These are phyloP conservation scores for Botrytis deweyae DNA, from an alignment of 2,329 filamentous ascomycete species.

Conservation along the genomic window DNA sequence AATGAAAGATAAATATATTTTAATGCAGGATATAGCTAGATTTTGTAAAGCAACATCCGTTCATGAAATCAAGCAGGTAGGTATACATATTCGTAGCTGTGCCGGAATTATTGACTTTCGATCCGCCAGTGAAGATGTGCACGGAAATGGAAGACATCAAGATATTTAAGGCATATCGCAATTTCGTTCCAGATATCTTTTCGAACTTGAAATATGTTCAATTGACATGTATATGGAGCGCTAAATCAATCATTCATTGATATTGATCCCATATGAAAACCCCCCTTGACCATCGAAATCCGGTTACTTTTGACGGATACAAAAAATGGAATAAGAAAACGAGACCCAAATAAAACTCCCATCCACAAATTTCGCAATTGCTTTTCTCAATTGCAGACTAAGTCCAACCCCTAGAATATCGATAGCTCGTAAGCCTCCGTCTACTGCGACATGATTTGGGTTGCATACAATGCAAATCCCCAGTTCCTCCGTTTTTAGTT, in stretches of 20 bases:
- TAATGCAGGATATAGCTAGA: neutral
- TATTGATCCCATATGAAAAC: neutral
- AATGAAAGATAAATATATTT: neutral
- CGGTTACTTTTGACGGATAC: neutral
- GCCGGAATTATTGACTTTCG: neutral
- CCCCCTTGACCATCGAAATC: neutral
- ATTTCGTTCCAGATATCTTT: neutral
- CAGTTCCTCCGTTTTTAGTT: neutral
- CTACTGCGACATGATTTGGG: neutral
- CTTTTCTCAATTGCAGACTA: neutral
- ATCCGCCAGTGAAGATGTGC: neutral
- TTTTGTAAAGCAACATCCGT: neutral
- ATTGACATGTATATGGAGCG: neutral
- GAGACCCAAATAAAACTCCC: constrained; percentile 5
- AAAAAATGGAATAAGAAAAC: neutral
- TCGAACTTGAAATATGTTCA: neutral
- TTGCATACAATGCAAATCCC: neutral
- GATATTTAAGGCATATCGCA: neutral
- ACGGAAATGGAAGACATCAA: neutral
- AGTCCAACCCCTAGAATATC: constrained; percentile 2
- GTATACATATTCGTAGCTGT: neutral
- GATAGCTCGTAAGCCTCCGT: neutral
- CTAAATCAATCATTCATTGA: constrained; percentile 8
- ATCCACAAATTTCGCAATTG: neutral
- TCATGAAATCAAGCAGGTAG: neutral